Evolutionary conservation across 768 basidiomycete species (phyloP).

Genomic region (Boletus bicolor): DNA sequence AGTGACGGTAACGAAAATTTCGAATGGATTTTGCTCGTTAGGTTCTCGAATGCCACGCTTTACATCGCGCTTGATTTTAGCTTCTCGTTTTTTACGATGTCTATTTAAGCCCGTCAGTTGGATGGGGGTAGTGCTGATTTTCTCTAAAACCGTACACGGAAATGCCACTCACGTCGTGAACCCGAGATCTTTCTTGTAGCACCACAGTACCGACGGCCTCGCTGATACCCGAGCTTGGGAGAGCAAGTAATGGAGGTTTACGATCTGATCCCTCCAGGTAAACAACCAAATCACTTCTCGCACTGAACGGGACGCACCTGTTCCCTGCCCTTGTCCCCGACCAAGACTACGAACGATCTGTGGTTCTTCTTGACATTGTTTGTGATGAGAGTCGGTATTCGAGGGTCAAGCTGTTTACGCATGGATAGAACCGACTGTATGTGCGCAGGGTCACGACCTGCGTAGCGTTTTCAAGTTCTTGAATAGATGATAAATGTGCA

Average conservation of each 20-base stretch:
- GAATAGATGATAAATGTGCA: too few relatives aligned
- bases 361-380: constrained; percentile 94
- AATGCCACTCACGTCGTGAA: constrained; percentile 73
- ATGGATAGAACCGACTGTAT: constrained; percentile 34
- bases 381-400: constrained; percentile 87
- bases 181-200: constrained; percentile 97
- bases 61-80: constrained; percentile 93
- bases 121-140: background rate
- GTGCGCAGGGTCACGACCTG: background rate
- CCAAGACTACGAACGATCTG: constrained; percentile 92
- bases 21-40: constrained; percentile 96
- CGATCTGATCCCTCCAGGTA: constrained; percentile 49
- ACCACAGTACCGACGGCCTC: constrained; percentile 92
- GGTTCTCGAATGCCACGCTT: constrained; percentile 92
- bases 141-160: background rate
- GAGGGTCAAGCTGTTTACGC: constrained; percentile 88
- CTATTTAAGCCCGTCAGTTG: constrained; percentile 34
- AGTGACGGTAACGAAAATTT: constrained; percentile 97
- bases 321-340: constrained; percentile 90
- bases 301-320: constrained; percentile 54
- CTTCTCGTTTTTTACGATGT: constrained; percentile 95
- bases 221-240: constrained; percentile 89
- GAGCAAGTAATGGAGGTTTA: constrained; percentile 93
- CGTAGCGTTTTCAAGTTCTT: background rate
- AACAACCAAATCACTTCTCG: background rate